These are phyloP conservation scores for Boletus subparvulus DNA, from an alignment of 768 basidiomycete species.

Conservation along the genomic window DNA sequence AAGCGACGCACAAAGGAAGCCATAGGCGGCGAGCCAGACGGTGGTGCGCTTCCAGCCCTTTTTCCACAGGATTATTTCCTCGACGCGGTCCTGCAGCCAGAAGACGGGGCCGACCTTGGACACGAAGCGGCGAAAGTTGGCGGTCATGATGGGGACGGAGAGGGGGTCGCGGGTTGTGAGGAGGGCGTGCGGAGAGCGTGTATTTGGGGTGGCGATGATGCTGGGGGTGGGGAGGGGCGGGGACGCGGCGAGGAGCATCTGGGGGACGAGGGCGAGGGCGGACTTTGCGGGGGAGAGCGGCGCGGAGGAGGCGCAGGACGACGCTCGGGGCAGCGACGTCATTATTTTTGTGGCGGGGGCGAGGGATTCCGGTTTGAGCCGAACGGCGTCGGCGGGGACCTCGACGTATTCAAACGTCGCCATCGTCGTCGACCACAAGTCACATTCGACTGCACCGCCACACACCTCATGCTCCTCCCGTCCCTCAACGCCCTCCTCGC, in stretches of 20 bases:
- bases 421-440: constrained; percentile 17
- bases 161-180: constrained; percentile 66
- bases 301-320: constrained; percentile 14
- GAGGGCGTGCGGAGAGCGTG: constrained; percentile 26
- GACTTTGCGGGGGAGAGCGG: constrained; percentile 29
- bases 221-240: constrained; percentile 4
- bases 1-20: constrained; percentile 68
- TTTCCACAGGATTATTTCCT: constrained; percentile 84
- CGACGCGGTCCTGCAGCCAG: constrained; percentile 86
- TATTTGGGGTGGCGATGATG: background rate
- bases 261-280: constrained; percentile 40
- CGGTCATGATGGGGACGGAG: constrained; percentile 70
- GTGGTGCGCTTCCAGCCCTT: constrained; percentile 68
- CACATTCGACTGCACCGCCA: constrained; percentile 5
- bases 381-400: constrained; percentile 40
- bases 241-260: constrained; percentile 34
- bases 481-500: constrained; percentile 48
- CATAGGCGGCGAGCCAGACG: constrained; percentile 75
- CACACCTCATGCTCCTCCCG: background rate
- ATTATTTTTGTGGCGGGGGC: constrained; percentile 41
- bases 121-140: constrained; percentile 70
- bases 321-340: constrained; percentile 39
- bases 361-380: background rate
- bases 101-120: constrained; percentile 75
- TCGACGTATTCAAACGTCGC: constrained; percentile 42